Evolutionary conservation across 2,329 filamentous ascomycete genomes (phyloP).

Genomic region (Pyrenophora tritici-repentis): DNA sequence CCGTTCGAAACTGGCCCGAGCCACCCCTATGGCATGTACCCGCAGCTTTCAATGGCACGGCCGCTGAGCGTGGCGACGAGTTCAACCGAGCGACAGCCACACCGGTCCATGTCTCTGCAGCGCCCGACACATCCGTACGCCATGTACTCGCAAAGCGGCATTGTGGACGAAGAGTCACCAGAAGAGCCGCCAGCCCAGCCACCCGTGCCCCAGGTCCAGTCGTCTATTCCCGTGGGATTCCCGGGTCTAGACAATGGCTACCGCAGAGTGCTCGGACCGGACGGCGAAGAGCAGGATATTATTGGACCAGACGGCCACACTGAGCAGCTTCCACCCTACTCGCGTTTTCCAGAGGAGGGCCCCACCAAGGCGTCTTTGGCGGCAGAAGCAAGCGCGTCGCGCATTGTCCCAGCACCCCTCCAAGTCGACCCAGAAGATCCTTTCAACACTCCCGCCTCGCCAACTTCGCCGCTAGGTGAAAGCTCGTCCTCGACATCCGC

Average conservation of each 20-base stretch:
- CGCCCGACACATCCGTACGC: conserved; percentile 83
- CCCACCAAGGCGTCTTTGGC: conserved; percentile 59
- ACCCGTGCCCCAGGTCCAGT: conserved; percentile 47
- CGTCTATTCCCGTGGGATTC: conserved; percentile 72
- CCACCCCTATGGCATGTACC: conserved; percentile 84
- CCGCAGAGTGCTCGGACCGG: conserved; percentile 73
- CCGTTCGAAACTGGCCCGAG: conserved; percentile 77
- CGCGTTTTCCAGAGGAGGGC: conserved; percentile 81
- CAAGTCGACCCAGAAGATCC: conserved; percentile 32
- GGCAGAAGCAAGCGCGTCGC: conserved; percentile 41
- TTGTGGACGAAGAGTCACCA: conserved; percentile 50
- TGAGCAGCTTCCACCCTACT: conserved; percentile 90
- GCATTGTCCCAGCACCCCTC: conserved; percentile 28
- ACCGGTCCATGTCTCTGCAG: conserved; percentile 62
- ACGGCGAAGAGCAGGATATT: conserved; percentile 86
- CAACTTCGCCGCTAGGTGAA: conserved; percentile 26
- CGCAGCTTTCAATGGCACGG: conserved; percentile 64
- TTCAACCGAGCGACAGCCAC: conserved; percentile 66
- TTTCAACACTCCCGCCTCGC: conserved; percentile 32
- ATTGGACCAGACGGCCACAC: conserved; percentile 87
- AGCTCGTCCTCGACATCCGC: conserved; percentile 26
- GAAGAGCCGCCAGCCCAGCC: conserved; percentile 28
- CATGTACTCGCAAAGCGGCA: conserved; percentile 82
- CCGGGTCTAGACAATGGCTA: conserved; percentile 69
- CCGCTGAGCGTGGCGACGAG: conserved; percentile 72